Percentiles rank a stretch among this genome's conserved stretches.
These are phyloP conservation scores for Phyllosticta citriasiana DNA, from an alignment of 2,329 filamentous ascomycete species.

Conservation along the genomic window DNA sequence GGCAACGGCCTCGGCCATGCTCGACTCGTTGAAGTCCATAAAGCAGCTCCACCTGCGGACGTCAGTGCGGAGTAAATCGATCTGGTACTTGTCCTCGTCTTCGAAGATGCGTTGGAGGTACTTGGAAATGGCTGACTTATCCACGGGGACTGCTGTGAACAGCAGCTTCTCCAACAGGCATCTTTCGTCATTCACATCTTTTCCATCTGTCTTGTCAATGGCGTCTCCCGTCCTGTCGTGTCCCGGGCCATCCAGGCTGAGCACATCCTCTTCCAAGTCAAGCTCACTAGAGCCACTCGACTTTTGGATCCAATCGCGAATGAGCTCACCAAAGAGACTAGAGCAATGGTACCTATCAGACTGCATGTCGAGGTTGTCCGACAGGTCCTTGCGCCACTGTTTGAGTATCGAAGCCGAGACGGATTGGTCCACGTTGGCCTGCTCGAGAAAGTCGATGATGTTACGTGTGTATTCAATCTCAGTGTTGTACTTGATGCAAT, in stretches of 20 bases:
- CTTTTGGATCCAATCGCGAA: constrained; percentile 22
- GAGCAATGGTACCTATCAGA: constrained; percentile 27
- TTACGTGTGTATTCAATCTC: constrained; percentile 16
- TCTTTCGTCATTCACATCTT: constrained; percentile 33
- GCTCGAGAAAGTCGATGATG: constrained; percentile 26
- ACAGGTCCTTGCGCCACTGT: constrained; percentile 23
- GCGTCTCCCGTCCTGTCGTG: constrained; percentile 14
- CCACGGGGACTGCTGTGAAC: constrained; percentile 40
- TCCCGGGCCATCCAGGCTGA: too few relatives aligned
- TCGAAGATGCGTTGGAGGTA: constrained; percentile 46
- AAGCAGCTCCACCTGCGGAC: constrained; percentile 18
- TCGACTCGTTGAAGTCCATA: constrained; percentile 28
- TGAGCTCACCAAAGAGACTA: constrained; percentile 25
- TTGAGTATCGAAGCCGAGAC: constrained; percentile 23
- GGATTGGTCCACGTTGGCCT: constrained; percentile 27
- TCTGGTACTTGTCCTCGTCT: constrained; percentile 29
- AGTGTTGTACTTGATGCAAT: constrained; percentile 7
- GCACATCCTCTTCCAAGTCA: too few relatives aligned
- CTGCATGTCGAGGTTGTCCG: constrained; percentile 24
- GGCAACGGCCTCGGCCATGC: constrained; percentile 37
- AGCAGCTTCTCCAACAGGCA: constrained; percentile 45
- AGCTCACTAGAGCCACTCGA: background rate
- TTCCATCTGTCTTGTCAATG: constrained; percentile 34
- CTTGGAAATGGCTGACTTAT: constrained; percentile 35
- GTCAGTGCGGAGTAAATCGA: constrained; percentile 22